A percentile compares a stretch with the other conserved stretches of the same genome.
These are phyloP conservation scores for Cucurbita maxima DNA, from an alignment of 306 rosid genomes.

Conservation along the genomic window DNA sequence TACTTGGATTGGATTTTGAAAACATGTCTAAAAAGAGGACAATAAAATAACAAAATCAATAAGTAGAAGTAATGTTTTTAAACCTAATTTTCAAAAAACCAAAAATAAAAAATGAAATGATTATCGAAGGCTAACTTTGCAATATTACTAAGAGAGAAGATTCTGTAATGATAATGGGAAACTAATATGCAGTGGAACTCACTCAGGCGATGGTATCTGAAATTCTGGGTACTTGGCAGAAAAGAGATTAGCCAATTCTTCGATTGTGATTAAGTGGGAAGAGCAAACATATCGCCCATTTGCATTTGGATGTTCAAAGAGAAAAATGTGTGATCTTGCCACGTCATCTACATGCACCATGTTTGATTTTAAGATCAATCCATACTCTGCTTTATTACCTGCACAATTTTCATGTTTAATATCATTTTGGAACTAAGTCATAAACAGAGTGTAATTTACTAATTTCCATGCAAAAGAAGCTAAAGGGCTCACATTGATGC, in stretches of 20 bases:
- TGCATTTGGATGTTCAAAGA: conserved; percentile 35
- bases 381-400: conserved; percentile 27
- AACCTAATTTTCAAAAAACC: not conserved
- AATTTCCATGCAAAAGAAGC: not conserved
- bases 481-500: not conserved
- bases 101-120: no score
- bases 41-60: not conserved
- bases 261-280: conserved; percentile 13
- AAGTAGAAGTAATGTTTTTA: not conserved
- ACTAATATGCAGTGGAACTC: conserved; percentile 11
- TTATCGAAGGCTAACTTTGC: no score
- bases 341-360: conserved; percentile 54
- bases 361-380: conserved; percentile 2
- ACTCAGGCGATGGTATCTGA: conserved; percentile 39
- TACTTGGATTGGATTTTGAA: not conserved
- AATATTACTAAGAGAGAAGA: not conserved
- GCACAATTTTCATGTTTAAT: not conserved
- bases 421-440: not conserved
- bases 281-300: conserved; percentile 52
- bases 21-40: not conserved
- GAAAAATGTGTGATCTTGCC: conserved; percentile 40
- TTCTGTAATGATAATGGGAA: not conserved
- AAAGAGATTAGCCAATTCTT: conserved; percentile 17
- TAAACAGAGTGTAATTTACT: not conserved
- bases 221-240: conserved; percentile 28